A percentile compares a stretch with the other conserved stretches of the same genome.
These are phyloP conservation scores for Fusarium marasasianum DNA, from an alignment of 2,329 filamentous ascomycete species.

Conservation along the genomic window DNA sequence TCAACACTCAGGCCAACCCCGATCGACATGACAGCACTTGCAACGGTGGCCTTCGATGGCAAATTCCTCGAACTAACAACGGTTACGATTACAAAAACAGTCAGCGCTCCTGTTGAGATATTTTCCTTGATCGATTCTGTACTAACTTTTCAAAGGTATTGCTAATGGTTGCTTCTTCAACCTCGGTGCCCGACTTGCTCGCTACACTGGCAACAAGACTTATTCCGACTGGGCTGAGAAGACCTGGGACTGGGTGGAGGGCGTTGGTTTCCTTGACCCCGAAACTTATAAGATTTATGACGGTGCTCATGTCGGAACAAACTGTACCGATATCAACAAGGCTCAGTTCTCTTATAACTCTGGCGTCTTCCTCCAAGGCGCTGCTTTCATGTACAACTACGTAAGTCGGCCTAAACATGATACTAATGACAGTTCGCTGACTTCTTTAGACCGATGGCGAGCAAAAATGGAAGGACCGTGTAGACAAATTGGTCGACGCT, in stretches of 20 bases:
- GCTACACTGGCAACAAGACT: slow-evolving; percentile 73
- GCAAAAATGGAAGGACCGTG: slow-evolving; percentile 60
- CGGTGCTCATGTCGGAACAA: slow-evolving; percentile 60
- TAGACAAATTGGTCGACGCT: slow-evolving; percentile 52
- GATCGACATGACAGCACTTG: slow-evolving; percentile 67
- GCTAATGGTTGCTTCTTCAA: slow-evolving; percentile 73
- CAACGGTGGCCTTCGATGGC: slow-evolving; percentile 76
- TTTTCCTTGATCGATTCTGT: neutral
- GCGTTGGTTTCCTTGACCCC: slow-evolving; percentile 67
- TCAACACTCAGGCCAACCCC: slow-evolving; percentile 62
- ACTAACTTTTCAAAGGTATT: slow-evolving; percentile 49
- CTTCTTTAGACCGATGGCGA: slow-evolving; percentile 55
- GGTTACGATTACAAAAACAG: slow-evolving; percentile 81
- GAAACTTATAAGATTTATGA: slow-evolving; percentile 69
- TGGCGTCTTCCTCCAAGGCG: slow-evolving; percentile 66
- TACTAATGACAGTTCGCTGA: slow-evolving; percentile 2
- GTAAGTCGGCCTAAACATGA: slow-evolving; percentile 44
- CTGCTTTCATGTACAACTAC: slow-evolving; percentile 72
- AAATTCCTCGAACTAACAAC: slow-evolving; percentile 77
- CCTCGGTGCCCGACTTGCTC: slow-evolving; percentile 73
- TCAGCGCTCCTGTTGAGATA: slow-evolving; percentile 29
- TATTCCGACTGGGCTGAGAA: slow-evolving; percentile 72
- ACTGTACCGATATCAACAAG: slow-evolving; percentile 65
- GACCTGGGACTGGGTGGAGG: slow-evolving; percentile 69
- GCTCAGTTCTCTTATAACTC: slow-evolving; percentile 70